Conservation (phyloP, 257 asterid genomes). For the Fraxinus anomala region DNA sequence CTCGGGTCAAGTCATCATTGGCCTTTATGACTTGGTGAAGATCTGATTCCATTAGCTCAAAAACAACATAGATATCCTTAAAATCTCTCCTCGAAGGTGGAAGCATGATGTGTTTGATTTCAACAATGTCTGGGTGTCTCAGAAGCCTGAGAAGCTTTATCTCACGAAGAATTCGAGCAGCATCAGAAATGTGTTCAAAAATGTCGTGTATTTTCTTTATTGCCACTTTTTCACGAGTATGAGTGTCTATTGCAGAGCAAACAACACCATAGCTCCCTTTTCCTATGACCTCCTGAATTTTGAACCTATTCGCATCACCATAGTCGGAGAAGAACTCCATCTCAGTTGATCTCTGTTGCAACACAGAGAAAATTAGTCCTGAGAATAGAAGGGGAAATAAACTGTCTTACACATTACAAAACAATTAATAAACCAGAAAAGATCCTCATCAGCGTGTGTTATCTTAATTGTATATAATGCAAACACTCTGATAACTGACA, state of each 20-base stretch:
- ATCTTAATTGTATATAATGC: no score
- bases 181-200: conserved; percentile 86
- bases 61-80: conserved; percentile 88
- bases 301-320: conserved; percentile 85
- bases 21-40: conserved; percentile 97
- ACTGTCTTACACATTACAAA: background rate
- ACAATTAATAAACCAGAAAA: background rate
- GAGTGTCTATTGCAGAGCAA: conserved; percentile 85
- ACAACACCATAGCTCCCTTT: conserved; percentile 98
- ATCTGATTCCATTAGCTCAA: conserved; percentile 96
- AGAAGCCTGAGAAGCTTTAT: conserved; percentile 87
- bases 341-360: conserved; percentile 65
- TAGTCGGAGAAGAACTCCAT: conserved; percentile 86
- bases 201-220: conserved; percentile 85
- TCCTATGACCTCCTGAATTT: conserved; percentile 84
- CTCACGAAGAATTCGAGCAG: conserved; percentile 90
- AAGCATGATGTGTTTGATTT: conserved; percentile 86
- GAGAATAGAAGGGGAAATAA: background rate
- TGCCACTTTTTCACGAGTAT: conserved; percentile 84
- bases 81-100: conserved; percentile 93
- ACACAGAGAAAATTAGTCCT: background rate
- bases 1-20: conserved; percentile 91
- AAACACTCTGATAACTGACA: no score
- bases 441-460: background rate
- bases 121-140: conserved; percentile 93